Percentiles rank a stretch among this genome's conserved stretches.
Evolutionary conservation across 805 yeast species (phyloP).

Genomic region (Ogataea minuta): DNA sequence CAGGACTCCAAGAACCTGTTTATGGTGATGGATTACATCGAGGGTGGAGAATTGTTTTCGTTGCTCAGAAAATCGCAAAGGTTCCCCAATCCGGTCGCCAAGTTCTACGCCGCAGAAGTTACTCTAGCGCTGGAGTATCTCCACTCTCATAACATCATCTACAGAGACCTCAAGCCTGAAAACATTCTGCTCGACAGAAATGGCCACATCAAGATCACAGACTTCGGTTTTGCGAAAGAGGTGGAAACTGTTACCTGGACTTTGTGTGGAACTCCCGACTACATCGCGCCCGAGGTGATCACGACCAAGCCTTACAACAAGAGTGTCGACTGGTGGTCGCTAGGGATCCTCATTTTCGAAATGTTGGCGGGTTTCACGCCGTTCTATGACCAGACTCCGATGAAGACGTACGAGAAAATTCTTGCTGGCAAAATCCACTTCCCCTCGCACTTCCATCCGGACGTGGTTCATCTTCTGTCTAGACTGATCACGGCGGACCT

Average conservation of each 20-base stretch:
- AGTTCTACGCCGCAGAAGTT: conserved; percentile 63
- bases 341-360: conserved; percentile 58
- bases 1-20: conserved; percentile 56
- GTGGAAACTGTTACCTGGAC: conserved; percentile 60
- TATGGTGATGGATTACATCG: conserved; percentile 66
- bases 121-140: conserved; percentile 56
- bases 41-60: conserved; percentile 61
- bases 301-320: conserved; percentile 62
- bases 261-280: conserved; percentile 63
- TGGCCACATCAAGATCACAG: conserved; percentile 61
- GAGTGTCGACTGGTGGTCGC: conserved; percentile 66
- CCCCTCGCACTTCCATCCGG: conserved; percentile 56
- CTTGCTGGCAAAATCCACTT: conserved; percentile 52
- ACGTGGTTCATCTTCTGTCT: conserved; percentile 50
- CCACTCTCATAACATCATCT: conserved; percentile 56
- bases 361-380: conserved; percentile 66
- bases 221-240: conserved; percentile 64
- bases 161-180: conserved; percentile 62
- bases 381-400: conserved; percentile 61
- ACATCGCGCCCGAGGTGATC: conserved; percentile 63
- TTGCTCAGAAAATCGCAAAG: conserved; percentile 55
- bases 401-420: conserved; percentile 63
- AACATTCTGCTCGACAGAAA: conserved; percentile 56
- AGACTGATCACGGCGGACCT: conserved; percentile 55
- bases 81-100: conserved; percentile 62